phyloP scores from a whole-genome alignment of 768 basidiomycete species.

The Kwoniella heveanensis region DNA sequence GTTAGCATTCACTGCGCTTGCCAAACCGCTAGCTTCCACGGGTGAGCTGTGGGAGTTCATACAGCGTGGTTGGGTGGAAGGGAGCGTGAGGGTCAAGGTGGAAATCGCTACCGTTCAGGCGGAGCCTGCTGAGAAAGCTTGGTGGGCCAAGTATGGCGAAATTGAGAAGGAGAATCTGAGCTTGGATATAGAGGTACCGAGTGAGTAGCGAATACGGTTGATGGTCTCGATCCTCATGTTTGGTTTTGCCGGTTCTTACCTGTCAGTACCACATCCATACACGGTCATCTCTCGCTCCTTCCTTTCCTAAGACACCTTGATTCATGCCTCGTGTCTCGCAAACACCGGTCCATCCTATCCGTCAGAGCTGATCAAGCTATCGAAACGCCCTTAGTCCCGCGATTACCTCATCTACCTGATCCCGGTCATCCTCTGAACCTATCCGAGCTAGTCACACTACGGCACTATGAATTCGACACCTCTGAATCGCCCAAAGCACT shows the following conservation, averaged over 20 bases:
- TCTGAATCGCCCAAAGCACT: conserved; percentile 17
- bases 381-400: conserved; percentile 31
- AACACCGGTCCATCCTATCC: no score
- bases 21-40: conserved; percentile 37
- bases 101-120: conserved; percentile 32
- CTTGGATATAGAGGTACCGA: conserved; percentile 35
- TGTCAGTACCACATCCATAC: conserved; percentile 27
- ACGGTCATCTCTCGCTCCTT: conserved; percentile 9
- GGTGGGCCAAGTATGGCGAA: conserved; percentile 40
- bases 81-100: conserved; percentile 31
- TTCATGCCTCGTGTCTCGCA: neutral
- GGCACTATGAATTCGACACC: conserved; percentile 43
- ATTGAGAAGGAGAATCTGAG: conserved; percentile 38
- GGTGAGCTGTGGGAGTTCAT: conserved; percentile 43
- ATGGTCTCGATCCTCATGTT: conserved; percentile 3
- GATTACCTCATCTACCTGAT: conserved; percentile 39
- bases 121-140: conserved; percentile 22
- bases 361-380: neutral
- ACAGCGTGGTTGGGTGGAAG: conserved; percentile 42
- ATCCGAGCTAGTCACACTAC: conserved; percentile 43
- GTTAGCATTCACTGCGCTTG: conserved; percentile 32
- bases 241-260: conserved; percentile 9
- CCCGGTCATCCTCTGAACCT: conserved; percentile 47
- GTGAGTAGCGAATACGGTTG: conserved; percentile 39
- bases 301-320: neutral